phyloP scores from a whole-genome alignment of 805 yeast species.

The Barnettozyma siamensis region DNA sequence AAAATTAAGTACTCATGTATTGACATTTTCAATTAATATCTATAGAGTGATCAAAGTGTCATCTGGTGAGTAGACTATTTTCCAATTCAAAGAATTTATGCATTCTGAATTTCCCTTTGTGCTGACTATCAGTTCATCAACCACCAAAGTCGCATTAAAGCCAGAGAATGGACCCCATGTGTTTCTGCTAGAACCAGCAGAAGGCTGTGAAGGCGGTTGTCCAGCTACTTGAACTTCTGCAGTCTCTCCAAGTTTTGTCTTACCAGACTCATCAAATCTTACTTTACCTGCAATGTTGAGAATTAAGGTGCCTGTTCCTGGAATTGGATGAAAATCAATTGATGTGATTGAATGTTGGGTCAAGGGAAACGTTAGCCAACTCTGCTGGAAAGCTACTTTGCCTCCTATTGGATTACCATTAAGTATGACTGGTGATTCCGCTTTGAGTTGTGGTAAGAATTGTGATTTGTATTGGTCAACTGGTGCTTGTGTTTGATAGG shows the following conservation, averaged over 20 bases:
- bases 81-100: slow-evolving; percentile 59
- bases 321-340: slow-evolving; percentile 61
- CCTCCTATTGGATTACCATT: slow-evolving; percentile 55
- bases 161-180: slow-evolving; percentile 72
- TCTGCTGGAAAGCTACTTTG: slow-evolving; percentile 46
- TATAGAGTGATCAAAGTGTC: slow-evolving; percentile 33
- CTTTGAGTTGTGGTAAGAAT: slow-evolving; percentile 42
- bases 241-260: slow-evolving; percentile 57
- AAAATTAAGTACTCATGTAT: too few relatives aligned
- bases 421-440: slow-evolving; percentile 46
- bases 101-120: slow-evolving; percentile 37
- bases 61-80: slow-evolving; percentile 58
- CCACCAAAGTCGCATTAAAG: slow-evolving; percentile 50
- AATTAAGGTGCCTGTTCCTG: slow-evolving; percentile 53
- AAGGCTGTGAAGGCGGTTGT: slow-evolving; percentile 7
- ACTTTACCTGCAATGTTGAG: slow-evolving; percentile 53
- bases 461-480: slow-evolving; percentile 18
- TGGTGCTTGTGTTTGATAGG: slow-evolving; percentile 11
- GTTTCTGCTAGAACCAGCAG: slow-evolving; percentile 32
- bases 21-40: background rate
- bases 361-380: slow-evolving; percentile 51
- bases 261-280: slow-evolving; percentile 72
- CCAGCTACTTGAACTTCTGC: slow-evolving; percentile 39
- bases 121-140: slow-evolving; percentile 44
- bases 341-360: slow-evolving; percentile 61